Conservation (phyloP, 1,284 basidiomycete species). For the Somion occarium region DNA sequence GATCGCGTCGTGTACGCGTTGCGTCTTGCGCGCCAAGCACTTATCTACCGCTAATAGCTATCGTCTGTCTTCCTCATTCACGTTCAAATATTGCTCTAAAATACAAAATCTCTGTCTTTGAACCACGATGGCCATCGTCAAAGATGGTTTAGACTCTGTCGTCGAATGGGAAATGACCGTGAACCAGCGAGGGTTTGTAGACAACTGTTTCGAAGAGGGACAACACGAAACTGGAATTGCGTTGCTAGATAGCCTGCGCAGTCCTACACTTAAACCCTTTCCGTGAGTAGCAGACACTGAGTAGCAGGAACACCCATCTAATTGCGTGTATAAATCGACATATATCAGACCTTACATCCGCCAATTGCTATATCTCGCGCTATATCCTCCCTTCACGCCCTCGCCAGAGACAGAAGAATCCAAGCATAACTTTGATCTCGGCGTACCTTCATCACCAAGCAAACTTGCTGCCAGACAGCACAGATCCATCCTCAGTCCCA, state of each 20-base stretch:
- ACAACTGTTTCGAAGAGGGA: slow-evolving; percentile 68
- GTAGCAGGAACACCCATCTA: slow-evolving; percentile 6
- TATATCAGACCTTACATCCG: slow-evolving; percentile 50
- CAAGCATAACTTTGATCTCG: background rate
- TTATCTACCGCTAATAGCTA: no score
- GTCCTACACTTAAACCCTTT: slow-evolving; percentile 35
- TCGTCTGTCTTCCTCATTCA: no score
- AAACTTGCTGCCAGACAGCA: slow-evolving; percentile 37
- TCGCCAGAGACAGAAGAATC: background rate
- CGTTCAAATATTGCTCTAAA: no score
- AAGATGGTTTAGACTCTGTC: background rate
- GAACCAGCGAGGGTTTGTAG: slow-evolving; percentile 55
- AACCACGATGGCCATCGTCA: background rate
- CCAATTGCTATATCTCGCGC: slow-evolving; percentile 62
- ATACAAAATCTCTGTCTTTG: background rate
- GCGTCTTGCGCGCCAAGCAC: background rate
- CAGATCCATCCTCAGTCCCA: slow-evolving; percentile 38
- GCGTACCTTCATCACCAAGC: slow-evolving; percentile 36
- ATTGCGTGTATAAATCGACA: slow-evolving; percentile 14
- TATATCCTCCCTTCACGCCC: slow-evolving; percentile 43
- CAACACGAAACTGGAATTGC: slow-evolving; percentile 63
- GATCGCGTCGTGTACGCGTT: background rate
- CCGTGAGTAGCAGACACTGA: slow-evolving; percentile 9
- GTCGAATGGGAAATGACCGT: slow-evolving; percentile 49
- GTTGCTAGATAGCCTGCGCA: slow-evolving; percentile 54